Conservation (phyloP, 352 stramenopile genomes). For the Phytophthora litchii region DNA sequence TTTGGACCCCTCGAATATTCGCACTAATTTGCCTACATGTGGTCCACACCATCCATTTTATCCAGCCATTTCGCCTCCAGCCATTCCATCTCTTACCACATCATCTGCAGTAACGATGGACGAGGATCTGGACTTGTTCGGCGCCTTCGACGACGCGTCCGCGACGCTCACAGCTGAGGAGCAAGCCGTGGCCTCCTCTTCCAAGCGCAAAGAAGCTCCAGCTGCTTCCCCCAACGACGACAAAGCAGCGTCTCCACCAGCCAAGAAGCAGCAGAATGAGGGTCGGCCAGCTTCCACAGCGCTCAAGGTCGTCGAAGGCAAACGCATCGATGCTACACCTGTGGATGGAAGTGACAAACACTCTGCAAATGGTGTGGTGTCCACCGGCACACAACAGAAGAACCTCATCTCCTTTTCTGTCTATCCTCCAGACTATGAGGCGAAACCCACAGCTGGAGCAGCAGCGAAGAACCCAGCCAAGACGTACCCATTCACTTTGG, state of each 20-base stretch:
- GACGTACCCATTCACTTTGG: slow-evolving; percentile 97
- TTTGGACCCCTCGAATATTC: no score
- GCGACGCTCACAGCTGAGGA: slow-evolving; percentile 70
- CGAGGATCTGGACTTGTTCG: slow-evolving; percentile 94
- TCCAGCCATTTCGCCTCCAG: slow-evolving; percentile 19
- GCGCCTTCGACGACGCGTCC: slow-evolving; percentile 89
- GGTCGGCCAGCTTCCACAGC: slow-evolving; percentile 35
- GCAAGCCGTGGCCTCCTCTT: slow-evolving; percentile 41
- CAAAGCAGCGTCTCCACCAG: slow-evolving; percentile 39
- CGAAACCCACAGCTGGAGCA: slow-evolving; percentile 50
- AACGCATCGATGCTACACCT: slow-evolving; percentile 74
- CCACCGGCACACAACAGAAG: slow-evolving; percentile 95
- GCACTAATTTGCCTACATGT: neutral
- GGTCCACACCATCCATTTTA: slow-evolving; percentile 4
- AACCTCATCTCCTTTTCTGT: slow-evolving; percentile 96
- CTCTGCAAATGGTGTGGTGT: slow-evolving; percentile 62
- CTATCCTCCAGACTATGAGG: slow-evolving; percentile 78
- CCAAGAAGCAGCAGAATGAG: slow-evolving; percentile 60
- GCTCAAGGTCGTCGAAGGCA: slow-evolving; percentile 74
- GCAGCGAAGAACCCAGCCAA: slow-evolving; percentile 92
- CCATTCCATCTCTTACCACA: slow-evolving; percentile 15
- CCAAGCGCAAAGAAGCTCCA: slow-evolving; percentile 56
- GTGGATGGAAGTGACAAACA: slow-evolving; percentile 40
- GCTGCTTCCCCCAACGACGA: slow-evolving; percentile 31
- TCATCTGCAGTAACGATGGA: slow-evolving; percentile 35